Evolutionary conservation across 2,329 filamentous ascomycete genomes (phyloP).

Genomic region (Sclerotinia minor): DNA sequence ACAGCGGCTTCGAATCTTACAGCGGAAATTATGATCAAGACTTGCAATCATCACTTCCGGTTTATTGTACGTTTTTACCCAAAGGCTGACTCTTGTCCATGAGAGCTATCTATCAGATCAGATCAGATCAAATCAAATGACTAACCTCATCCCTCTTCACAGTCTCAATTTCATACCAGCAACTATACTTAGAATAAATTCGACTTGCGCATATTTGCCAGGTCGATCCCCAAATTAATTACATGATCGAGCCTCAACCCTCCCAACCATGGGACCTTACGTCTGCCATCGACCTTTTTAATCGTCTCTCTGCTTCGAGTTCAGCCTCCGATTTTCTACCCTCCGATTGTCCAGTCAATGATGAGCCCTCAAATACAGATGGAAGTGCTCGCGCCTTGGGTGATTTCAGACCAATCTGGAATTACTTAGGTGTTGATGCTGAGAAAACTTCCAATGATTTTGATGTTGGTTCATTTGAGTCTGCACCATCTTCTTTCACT

Average conservation of each 20-base stretch:
- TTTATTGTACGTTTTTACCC: neutral
- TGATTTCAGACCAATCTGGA: constrained; percentile 21
- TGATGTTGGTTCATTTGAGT: constrained; percentile 1
- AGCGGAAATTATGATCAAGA: constrained; percentile 7
- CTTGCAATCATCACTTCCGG: neutral
- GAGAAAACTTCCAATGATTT: neutral
- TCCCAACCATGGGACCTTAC: constrained; percentile 25
- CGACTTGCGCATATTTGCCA: constrained; percentile 3
- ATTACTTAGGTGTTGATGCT: neutral
- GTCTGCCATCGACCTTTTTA: constrained; percentile 24
- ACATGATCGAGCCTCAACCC: constrained; percentile 9
- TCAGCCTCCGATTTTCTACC: neutral
- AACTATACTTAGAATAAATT: constrained; percentile 9
- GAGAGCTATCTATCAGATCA: neutral
- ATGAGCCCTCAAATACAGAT: neutral
- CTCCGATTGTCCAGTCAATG: neutral
- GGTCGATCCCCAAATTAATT: neutral
- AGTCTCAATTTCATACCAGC: constrained; percentile 2
- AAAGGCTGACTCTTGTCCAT: neutral
- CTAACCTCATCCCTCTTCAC: neutral
- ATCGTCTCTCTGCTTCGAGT: constrained; percentile 12
- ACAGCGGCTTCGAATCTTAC: neutral
- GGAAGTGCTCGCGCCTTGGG: neutral
- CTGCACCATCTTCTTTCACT: constrained; percentile 10
- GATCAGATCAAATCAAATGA: neutral